Conservation (phyloP, 352 stramenopile genomes). For the Phytophthora brassicae region DNA sequence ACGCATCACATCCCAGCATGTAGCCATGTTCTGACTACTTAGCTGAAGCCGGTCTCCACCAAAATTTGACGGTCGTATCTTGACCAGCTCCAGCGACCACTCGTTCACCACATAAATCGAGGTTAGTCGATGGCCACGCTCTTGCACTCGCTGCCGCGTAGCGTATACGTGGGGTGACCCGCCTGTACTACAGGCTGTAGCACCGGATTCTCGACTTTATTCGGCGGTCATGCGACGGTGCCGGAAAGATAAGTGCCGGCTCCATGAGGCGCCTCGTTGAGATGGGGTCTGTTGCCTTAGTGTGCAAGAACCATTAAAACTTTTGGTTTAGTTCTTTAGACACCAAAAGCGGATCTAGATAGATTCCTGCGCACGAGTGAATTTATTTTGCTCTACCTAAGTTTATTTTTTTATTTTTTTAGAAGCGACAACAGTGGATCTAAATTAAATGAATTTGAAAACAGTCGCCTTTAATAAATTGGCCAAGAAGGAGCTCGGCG, state of each 20-base stretch:
- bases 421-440: too few relatives aligned
- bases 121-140: constrained; percentile 3
- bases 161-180: constrained; percentile 7
- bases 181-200: too few relatives aligned
- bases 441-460: too few relatives aligned
- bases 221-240: constrained; percentile 20
- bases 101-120: too few relatives aligned
- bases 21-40: constrained; percentile 36
- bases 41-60: constrained; percentile 21
- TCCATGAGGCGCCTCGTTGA: background rate
- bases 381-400: too few relatives aligned
- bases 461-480: constrained; percentile 7
- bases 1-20: too few relatives aligned
- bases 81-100: constrained; percentile 5
- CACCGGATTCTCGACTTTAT: constrained; percentile 22
- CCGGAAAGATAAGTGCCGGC: constrained; percentile 17
- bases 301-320: too few relatives aligned
- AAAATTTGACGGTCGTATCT: constrained; percentile 26
- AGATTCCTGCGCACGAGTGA: too few relatives aligned
- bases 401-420: too few relatives aligned
- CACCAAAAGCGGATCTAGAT: too few relatives aligned
- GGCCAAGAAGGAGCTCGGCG: constrained; percentile 12
- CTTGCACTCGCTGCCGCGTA: background rate
- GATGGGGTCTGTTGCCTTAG: background rate
- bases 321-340: too few relatives aligned